Conservation (phyloP, 176 grass and related monocot genomes). For the Carex parvula region DNA sequence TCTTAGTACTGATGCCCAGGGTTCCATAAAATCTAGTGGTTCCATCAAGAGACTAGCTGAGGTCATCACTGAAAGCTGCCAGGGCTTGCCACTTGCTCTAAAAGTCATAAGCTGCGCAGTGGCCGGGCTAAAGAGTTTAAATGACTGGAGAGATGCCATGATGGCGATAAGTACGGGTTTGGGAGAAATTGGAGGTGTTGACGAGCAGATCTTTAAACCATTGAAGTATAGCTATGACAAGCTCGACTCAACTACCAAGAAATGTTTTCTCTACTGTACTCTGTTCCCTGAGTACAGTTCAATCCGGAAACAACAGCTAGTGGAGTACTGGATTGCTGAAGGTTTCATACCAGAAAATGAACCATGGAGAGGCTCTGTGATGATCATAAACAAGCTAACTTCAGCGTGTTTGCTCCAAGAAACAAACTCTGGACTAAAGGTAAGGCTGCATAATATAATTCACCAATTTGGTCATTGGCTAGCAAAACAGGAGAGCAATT, state of each 20-base stretch:
- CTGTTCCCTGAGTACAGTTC: slow-evolving; percentile 62
- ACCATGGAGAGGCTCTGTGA: slow-evolving; percentile 25
- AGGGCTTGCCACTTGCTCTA: slow-evolving; percentile 56
- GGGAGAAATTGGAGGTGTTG: slow-evolving; percentile 25
- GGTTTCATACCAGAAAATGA: slow-evolving; percentile 25
- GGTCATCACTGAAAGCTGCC: slow-evolving; percentile 38
- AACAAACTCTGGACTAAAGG: slow-evolving; percentile 31
- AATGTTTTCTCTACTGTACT: slow-evolving; percentile 68
- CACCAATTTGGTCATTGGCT: slow-evolving; percentile 44
- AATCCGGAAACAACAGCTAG: slow-evolving; percentile 50
- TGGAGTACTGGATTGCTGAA: slow-evolving; percentile 72
- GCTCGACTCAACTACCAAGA: slow-evolving; percentile 34
- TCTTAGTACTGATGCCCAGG: slow-evolving; percentile 25
- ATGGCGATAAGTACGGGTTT: slow-evolving; percentile 13
- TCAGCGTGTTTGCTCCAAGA: slow-evolving; percentile 50
- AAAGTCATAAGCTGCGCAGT: slow-evolving; percentile 54
- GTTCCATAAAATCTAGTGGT: slow-evolving; percentile 11
- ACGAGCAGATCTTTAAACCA: slow-evolving; percentile 39
- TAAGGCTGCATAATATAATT: slow-evolving; percentile 71
- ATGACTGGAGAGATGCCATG: slow-evolving; percentile 39
- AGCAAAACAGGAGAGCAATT: slow-evolving; percentile 26
- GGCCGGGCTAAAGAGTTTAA: slow-evolving; percentile 29
- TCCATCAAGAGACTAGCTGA: neutral
- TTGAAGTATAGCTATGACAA: slow-evolving; percentile 66
- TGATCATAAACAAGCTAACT: slow-evolving; percentile 35